Base-by-base conservation (phyloP, 768 basidiomycete genomes). In the Leccinum fibrillosum region DNA sequence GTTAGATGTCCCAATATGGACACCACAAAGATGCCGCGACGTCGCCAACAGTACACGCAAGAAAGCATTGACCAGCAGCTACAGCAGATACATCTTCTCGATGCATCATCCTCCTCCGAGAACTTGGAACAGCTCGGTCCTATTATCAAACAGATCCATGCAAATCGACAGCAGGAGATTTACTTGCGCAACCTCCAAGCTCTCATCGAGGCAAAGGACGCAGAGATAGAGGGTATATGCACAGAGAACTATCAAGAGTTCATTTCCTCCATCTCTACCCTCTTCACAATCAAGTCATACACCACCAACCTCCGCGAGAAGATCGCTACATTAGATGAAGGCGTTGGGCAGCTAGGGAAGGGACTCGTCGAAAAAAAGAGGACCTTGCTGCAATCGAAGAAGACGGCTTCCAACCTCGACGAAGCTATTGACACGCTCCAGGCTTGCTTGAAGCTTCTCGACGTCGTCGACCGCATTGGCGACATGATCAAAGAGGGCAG, bases 191-290 rank as follows among this genome's bases (percentile, higher is more conserved):
- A 88, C 47, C 78, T 98, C 45, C 88, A 91, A 67, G 80, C 77
- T n/a, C 89, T 98, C 66, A 89, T 98, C 58, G 87, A 93, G 67
- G 86, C 94, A 62, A 97, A 98, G 76, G 97, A 99, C 72, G 81
- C 83, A 60, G 96, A 98, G 74, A 99, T 99, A 72, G 93, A 98
- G 76, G 86, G 84, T 59, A 94, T 98, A 72, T 98, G 97, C 75
- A 84, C 87, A 57, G 90, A 94, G 64, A 98, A 98, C 73, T 98
- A 98, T 68, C 93, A 95, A 75, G 96, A 98, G 75, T 99, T 99
- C 66, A 94, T 98, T 34, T 88, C 89, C 28, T 97, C 95, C 19
- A 94, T 98, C 15, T 93, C 94, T n/a, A 98, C 94, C 3, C 80
- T 99, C 61, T 89, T 98, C 74, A 89, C 89, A 49, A 93, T 99